Evolutionary conservation across 495 filamentous ascomycete genomes (phyloP).

Genomic region (Rhizodiscina lignyota): DNA sequence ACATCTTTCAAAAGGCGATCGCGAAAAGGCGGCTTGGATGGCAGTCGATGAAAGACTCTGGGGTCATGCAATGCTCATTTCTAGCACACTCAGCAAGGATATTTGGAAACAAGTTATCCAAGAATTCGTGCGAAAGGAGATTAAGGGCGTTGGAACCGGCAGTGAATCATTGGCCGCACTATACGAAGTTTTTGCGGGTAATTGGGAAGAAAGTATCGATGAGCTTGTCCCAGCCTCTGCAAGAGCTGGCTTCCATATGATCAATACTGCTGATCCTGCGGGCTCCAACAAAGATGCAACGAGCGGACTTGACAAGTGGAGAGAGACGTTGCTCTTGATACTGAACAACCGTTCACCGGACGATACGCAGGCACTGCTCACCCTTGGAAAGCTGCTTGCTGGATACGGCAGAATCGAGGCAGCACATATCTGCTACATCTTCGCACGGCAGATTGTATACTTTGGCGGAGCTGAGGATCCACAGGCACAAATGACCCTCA

Average conservation of each 20-base stretch:
- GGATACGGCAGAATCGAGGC: conserved; percentile 81
- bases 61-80: conserved; percentile 89
- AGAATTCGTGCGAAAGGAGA: conserved; percentile 85
- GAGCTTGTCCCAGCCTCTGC: conserved; percentile 93
- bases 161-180: conserved; percentile 75
- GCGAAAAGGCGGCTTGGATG: conserved; percentile 83
- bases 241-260: conserved; percentile 77
- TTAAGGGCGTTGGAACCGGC: conserved; percentile 45
- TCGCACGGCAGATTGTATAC: conserved; percentile 33
- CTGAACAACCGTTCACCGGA: conserved; percentile 71
- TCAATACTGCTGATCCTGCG: conserved; percentile 47
- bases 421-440: conserved; percentile 75
- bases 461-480: conserved; percentile 78
- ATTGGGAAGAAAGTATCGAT: conserved; percentile 85
- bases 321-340: conserved; percentile 71
- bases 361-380: conserved; percentile 58
- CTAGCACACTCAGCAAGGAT: conserved; percentile 49
- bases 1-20: conserved; percentile 59
- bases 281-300: conserved; percentile 53
- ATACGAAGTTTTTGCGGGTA: conserved; percentile 86
- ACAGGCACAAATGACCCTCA: conserved; percentile 56
- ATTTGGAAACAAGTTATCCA: conserved; percentile 87
- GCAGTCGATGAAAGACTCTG: conserved; percentile 89
- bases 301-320: conserved; percentile 83
- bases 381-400: conserved; percentile 69